phyloP scores from a whole-genome alignment of 805 yeast genomes.

The Blastobotrys peoriensis region DNA sequence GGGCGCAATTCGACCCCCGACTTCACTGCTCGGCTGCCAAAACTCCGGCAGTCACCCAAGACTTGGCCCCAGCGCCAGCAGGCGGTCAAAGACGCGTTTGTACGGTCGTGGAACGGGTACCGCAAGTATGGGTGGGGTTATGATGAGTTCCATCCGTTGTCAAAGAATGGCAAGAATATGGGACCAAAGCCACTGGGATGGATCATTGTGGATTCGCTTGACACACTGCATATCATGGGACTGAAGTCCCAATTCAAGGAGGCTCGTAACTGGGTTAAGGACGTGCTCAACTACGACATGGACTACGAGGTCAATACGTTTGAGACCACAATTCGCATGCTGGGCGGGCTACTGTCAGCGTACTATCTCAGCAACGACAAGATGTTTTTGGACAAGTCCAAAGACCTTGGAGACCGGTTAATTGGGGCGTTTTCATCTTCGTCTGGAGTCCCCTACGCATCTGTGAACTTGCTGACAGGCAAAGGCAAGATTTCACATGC shows the following conservation, averaged over 20 bases:
- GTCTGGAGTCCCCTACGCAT: constrained; percentile 72
- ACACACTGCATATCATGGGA: constrained; percentile 75
- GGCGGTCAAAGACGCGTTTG: constrained; percentile 61
- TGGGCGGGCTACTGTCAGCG: constrained; percentile 88
- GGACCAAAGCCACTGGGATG: constrained; percentile 81
- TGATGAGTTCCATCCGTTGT: constrained; percentile 70
- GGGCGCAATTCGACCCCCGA: constrained; percentile 14
- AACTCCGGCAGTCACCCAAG: constrained; percentile 8
- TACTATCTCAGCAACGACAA: constrained; percentile 64
- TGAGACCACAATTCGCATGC: constrained; percentile 92
- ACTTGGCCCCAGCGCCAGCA: constrained; percentile 46
- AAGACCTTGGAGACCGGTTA: constrained; percentile 67
- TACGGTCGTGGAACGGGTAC: constrained; percentile 74
- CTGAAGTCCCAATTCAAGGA: constrained; percentile 51
- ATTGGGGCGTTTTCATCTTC: constrained; percentile 60
- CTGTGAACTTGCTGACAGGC: constrained; percentile 64
- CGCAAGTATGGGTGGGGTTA: constrained; percentile 75
- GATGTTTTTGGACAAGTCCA: constrained; percentile 69
- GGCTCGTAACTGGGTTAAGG: constrained; percentile 69
- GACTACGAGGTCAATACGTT: constrained; percentile 75
- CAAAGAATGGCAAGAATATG: constrained; percentile 61
- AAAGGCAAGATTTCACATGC: constrained; percentile 55
- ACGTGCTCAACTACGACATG: constrained; percentile 62
- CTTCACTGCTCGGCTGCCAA: constrained; percentile 18
- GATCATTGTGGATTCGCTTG: constrained; percentile 86